Evolutionary conservation across 352 stramenopile species (phyloP).

Genomic region (Pythium volutum): DNA sequence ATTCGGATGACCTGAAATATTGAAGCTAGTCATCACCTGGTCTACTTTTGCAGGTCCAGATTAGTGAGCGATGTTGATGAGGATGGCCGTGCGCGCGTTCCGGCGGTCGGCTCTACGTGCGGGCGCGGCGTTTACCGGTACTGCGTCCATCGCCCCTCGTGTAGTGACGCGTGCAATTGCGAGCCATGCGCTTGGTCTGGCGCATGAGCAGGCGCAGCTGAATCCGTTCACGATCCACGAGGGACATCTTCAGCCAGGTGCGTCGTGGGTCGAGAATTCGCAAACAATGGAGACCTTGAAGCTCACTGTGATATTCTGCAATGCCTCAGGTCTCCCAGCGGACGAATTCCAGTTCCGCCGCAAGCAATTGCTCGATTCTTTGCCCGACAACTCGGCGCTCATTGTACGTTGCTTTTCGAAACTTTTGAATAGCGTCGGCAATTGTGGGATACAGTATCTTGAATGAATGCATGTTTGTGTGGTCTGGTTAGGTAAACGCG

Average conservation of each 20-base stretch:
- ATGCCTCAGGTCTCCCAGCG: conserved; percentile 40
- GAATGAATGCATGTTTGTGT: too few relatives aligned
- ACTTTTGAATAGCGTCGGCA: too few relatives aligned
- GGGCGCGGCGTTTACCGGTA: background rate
- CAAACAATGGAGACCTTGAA: background rate
- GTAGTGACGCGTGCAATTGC: conserved; percentile 3
- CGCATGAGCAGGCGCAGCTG: conserved; percentile 9
- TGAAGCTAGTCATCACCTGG: background rate
- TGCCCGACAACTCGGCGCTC: conserved; percentile 72
- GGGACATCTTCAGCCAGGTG: conserved; percentile 53
- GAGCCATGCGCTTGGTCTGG: conserved; percentile 27
- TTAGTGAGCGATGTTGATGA: background rate
- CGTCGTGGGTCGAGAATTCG: background rate
- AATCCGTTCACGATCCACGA: conserved; percentile 54
- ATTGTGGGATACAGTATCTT: too few relatives aligned
- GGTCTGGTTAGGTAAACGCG: conserved; percentile 47
- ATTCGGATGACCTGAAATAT: conserved; percentile 9
- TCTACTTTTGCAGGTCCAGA: background rate
- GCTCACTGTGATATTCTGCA: background rate
- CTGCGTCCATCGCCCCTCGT: background rate
- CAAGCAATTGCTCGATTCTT: conserved; percentile 49
- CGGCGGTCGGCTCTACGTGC: conserved; percentile 7
- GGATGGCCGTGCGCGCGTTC: conserved; percentile 9
- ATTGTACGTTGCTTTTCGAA: conserved; percentile 37
- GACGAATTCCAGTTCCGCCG: conserved; percentile 66